Percentiles rank a stretch among this genome's conserved stretches.
Conservation (phyloP, 2,329 filamentous ascomycete genomes). For the Chaetoscypha palmicola region DNA sequence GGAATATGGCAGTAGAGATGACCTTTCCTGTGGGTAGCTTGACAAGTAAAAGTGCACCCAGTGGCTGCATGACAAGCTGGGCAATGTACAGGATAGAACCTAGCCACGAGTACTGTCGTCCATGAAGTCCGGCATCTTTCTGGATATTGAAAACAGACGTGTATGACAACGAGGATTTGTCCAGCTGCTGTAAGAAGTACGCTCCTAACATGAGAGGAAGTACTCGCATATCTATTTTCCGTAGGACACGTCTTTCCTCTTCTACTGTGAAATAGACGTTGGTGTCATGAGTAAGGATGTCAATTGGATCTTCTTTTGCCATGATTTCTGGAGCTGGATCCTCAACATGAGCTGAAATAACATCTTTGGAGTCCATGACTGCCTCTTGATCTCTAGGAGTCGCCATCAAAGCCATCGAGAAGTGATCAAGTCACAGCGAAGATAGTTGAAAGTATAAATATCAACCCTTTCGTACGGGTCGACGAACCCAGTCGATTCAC, state of each 20-base stretch:
- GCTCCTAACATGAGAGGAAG: constrained; percentile 44
- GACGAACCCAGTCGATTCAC: not conserved
- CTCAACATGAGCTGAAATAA: constrained; percentile 12
- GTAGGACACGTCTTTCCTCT: constrained; percentile 15
- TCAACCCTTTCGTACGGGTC: no score
- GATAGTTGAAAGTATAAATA: no score
- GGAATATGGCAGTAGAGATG: constrained; percentile 41
- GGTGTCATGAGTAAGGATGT: constrained; percentile 10
- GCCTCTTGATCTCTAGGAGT: not conserved
- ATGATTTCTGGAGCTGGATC: not conserved
- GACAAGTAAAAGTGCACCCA: constrained; percentile 44
- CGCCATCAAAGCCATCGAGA: not conserved
- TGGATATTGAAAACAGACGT: constrained; percentile 43
- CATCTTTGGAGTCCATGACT: constrained; percentile 5
- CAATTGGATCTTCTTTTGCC: constrained; percentile 5
- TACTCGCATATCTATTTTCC: constrained; percentile 40
- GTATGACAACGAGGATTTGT: constrained; percentile 30
- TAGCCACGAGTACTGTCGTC: constrained; percentile 49
- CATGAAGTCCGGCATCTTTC: constrained; percentile 39
- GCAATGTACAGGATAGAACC: constrained; percentile 53
- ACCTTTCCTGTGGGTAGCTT: constrained; percentile 49
- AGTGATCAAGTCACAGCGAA: no score
- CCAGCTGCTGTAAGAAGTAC: constrained; percentile 51
- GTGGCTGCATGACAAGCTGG: constrained; percentile 49
- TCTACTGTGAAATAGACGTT: constrained; percentile 14